These are phyloP conservation scores for Asparagopsis taxiformis DNA, from an alignment of 31 red algal species.

Conservation along the genomic window DNA sequence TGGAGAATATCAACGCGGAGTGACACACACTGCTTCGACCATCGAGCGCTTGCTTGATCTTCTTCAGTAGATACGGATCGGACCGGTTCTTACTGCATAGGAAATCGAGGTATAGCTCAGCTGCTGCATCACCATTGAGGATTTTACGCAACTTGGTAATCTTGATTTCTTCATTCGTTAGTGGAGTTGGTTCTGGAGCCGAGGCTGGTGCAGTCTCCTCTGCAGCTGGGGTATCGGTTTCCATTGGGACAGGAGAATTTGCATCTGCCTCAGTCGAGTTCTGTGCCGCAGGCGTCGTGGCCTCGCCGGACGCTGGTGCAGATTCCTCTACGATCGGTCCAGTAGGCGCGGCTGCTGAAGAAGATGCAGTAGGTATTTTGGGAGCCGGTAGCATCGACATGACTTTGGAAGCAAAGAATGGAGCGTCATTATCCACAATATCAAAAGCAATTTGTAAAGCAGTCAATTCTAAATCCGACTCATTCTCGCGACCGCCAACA, in stretches of 20 bases:
- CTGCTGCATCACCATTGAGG: slow-evolving; percentile 68
- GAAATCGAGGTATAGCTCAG: slow-evolving; percentile 88
- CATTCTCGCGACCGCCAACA: slow-evolving; percentile 41
- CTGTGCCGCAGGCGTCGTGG: neutral
- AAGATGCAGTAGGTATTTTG: neutral
- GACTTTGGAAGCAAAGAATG: slow-evolving; percentile 61
- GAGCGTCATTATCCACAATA: slow-evolving; percentile 88
- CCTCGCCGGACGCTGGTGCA: slow-evolving; percentile 6
- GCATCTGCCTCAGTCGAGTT: slow-evolving; percentile 12
- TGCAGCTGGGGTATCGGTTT: slow-evolving; percentile 6
- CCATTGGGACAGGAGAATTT: slow-evolving; percentile 26
- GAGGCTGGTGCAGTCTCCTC: neutral
- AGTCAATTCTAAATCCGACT: slow-evolving; percentile 39
- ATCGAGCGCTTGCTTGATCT: slow-evolving; percentile 79
- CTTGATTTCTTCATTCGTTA: slow-evolving; percentile 28
- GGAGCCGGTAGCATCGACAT: slow-evolving; percentile 51
- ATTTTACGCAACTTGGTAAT: slow-evolving; percentile 57
- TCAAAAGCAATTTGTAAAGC: slow-evolving; percentile 94
- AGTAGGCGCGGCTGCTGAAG: slow-evolving; percentile 2
- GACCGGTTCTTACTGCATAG: slow-evolving; percentile 77
- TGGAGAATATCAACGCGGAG: slow-evolving; percentile 89
- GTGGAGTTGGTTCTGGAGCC: neutral
- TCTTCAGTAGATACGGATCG: slow-evolving; percentile 82
- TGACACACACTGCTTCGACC: slow-evolving; percentile 84
- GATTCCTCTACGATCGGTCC: slow-evolving; percentile 4